A percentile compares a stretch with the other conserved stretches of the same genome.
These are phyloP conservation scores for Penicillium angulare DNA, from an alignment of 495 filamentous ascomycete species.

Conservation along the genomic window DNA sequence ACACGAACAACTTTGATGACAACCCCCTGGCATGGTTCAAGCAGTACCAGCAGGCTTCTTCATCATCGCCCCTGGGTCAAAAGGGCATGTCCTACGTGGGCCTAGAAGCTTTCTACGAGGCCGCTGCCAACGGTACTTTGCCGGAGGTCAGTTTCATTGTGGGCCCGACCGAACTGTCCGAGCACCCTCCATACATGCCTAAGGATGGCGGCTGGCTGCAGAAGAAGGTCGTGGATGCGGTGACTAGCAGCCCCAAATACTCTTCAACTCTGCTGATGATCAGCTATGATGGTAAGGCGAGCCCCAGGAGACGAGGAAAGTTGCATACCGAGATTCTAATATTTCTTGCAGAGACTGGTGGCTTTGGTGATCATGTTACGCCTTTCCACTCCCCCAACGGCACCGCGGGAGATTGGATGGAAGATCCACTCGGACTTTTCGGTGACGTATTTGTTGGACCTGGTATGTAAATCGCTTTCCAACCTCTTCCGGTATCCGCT, in stretches of 20 bases:
- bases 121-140: constrained; percentile 51
- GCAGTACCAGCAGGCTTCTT: constrained; percentile 48
- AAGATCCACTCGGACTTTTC: constrained; percentile 47
- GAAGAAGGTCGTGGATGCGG: constrained; percentile 52
- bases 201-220: constrained; percentile 58
- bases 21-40: constrained; percentile 54
- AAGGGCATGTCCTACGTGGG: constrained; percentile 45
- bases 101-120: constrained; percentile 49
- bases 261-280: constrained; percentile 50
- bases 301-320: background rate
- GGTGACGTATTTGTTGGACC: constrained; percentile 52
- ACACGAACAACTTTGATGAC: constrained; percentile 55
- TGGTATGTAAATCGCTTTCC: constrained; percentile 16
- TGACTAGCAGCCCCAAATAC: constrained; percentile 50
- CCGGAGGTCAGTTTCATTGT: constrained; percentile 54
- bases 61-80: constrained; percentile 34
- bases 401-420: constrained; percentile 55
- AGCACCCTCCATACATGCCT: constrained; percentile 53
- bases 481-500: background rate
- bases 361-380: constrained; percentile 54
- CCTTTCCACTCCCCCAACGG: constrained; percentile 52
- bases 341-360: constrained; percentile 43
- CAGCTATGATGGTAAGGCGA: constrained; percentile 45
- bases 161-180: constrained; percentile 49
- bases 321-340: constrained; percentile 6